Conservation (phyloP, 345 rosid genomes). For the Reutealis trisperma region DNA sequence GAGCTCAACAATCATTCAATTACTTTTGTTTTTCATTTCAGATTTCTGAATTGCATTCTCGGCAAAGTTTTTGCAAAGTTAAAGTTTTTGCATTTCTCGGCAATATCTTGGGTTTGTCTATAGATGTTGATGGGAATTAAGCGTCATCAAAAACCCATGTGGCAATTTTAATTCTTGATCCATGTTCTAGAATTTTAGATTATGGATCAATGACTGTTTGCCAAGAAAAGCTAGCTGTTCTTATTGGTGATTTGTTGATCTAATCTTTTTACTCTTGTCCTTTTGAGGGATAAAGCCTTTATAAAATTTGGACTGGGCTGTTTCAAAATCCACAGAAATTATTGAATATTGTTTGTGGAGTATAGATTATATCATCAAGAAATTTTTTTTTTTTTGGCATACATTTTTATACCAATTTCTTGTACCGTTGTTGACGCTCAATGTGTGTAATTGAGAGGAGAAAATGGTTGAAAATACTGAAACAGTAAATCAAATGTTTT, state of each 20-base stretch:
- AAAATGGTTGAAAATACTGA: no score
- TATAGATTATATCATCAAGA: constrained; percentile 1
- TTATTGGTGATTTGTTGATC: constrained; percentile 16
- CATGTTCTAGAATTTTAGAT: not conserved
- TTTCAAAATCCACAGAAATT: not conserved
- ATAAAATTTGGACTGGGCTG: not conserved
- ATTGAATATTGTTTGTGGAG: no score
- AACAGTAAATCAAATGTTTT: no score
- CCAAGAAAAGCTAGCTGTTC: constrained; percentile 11
- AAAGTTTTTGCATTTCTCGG: not conserved
- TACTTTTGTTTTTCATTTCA: no score
- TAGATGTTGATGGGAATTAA: constrained; percentile 3
- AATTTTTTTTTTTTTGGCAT: constrained; percentile 7
- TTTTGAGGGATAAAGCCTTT: not conserved
- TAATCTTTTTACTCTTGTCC: constrained; percentile 8
- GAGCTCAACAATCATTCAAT: no score
- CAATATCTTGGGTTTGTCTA: constrained; percentile 13
- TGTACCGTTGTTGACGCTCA: not conserved
- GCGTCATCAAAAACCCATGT: constrained; percentile 6
- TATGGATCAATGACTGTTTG: constrained; percentile 19
- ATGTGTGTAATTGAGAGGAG: constrained; percentile 1
- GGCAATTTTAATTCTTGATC: not conserved
- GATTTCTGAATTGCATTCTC: no score
- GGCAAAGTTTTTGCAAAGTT: no score
- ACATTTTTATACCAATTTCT: not conserved